A percentile compares a stretch with the other conserved stretches of the same genome.
Conservation (phyloP, 371 early-diverging fungal genomes). For the Actinomortierella ambigua region DNA sequence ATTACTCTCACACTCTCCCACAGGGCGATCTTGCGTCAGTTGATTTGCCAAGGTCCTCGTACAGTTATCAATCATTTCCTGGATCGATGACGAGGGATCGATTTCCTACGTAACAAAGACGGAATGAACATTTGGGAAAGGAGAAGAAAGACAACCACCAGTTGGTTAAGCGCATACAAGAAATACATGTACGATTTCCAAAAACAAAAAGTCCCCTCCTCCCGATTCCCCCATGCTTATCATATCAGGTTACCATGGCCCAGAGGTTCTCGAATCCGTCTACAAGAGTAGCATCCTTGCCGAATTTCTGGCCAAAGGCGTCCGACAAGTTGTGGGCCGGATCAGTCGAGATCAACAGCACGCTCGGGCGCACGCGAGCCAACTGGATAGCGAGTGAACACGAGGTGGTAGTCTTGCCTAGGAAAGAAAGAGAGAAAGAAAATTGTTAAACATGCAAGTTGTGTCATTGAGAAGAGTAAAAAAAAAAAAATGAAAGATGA, state of each 20-base stretch:
- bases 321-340: slow-evolving; percentile 99
- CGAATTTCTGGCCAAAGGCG: slow-evolving; percentile 98
- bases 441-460: neutral
- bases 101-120: slow-evolving; percentile 77
- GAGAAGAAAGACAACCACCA: neutral
- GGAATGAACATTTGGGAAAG: slow-evolving; percentile 5
- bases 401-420: slow-evolving; percentile 73
- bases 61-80: slow-evolving; percentile 95
- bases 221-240: no score
- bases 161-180: no score
- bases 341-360: slow-evolving; percentile 97
- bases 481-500: neutral
- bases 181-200: no score
- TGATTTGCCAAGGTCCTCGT: slow-evolving; percentile 21
- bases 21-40: neutral
- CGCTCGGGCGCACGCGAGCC: slow-evolving; percentile 89
- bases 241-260: slow-evolving; percentile 98
- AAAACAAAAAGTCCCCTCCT: no score
- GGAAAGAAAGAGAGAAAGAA: slow-evolving; percentile 7
- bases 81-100: slow-evolving; percentile 94
- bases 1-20: slow-evolving; percentile 4
- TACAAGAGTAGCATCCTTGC: slow-evolving; percentile 93
- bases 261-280: slow-evolving; percentile 93
- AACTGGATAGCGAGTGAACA: slow-evolving; percentile 93
- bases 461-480: neutral